These are phyloP conservation scores for Saccharum hybrid DNA, from an alignment of 202 grass and related monocot genomes.

Conservation along the genomic window DNA sequence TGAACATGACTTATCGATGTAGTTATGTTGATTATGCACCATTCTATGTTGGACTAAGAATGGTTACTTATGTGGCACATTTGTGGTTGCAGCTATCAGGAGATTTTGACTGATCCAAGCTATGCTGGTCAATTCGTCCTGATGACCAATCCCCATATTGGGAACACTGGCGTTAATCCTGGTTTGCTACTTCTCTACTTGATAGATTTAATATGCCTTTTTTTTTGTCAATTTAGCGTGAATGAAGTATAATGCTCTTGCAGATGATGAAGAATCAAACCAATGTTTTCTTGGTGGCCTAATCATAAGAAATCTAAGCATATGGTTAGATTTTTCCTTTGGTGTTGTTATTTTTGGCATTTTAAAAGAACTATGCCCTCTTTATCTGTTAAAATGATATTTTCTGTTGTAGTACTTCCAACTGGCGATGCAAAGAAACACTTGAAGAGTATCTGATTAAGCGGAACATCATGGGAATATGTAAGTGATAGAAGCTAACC, in stretches of 20 bases:
- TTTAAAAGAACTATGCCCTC: neutral
- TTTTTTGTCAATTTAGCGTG: neutral
- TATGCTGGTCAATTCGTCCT: constrained; percentile 96
- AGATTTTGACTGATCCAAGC: constrained; percentile 96
- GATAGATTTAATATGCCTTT: constrained; percentile 1
- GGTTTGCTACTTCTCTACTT: constrained; percentile 48
- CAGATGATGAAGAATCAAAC: constrained; percentile 90
- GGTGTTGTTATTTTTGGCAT: neutral
- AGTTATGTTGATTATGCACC: neutral
- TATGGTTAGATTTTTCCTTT: constrained; percentile 55
- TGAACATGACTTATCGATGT: neutral
- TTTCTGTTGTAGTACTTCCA: constrained; percentile 76
- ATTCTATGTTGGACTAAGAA: neutral
- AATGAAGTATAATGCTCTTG: constrained; percentile 30
- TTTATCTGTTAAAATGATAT: constrained; percentile 24
- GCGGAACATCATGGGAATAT: constrained; percentile 97
- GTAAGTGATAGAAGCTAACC: constrained; percentile 54
- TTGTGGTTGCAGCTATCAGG: constrained; percentile 71
- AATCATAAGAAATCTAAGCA: constrained; percentile 86
- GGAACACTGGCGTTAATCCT: constrained; percentile 93
- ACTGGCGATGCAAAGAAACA: constrained; percentile 84
- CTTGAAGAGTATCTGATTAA: constrained; percentile 86
- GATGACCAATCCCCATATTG: constrained; percentile 98
- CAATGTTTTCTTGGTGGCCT: constrained; percentile 86
- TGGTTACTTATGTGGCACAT: neutral